phyloP scores from a whole-genome alignment of 2,329 filamentous ascomycete genomes.

The Fonsecaea monophora region DNA sequence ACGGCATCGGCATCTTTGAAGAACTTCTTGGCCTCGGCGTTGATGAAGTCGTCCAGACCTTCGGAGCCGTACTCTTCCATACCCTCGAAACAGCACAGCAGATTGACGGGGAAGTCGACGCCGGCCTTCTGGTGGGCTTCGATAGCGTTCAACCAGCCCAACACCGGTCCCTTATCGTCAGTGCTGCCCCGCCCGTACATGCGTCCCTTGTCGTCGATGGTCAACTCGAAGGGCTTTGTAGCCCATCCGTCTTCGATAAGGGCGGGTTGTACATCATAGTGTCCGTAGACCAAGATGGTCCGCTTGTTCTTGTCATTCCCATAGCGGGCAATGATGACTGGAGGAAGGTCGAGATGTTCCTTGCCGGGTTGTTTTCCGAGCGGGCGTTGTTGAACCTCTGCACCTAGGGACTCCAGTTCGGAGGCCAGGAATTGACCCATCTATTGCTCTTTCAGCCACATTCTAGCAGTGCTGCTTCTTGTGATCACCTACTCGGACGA shows the following conservation, averaged over 20 bases:
- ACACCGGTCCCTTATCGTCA: slow-evolving; percentile 95
- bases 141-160: slow-evolving; percentile 97
- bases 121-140: slow-evolving; percentile 96
- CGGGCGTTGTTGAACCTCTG: slow-evolving; percentile 81
- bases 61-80: slow-evolving; percentile 99
- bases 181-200: slow-evolving; percentile 97
- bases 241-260: slow-evolving; percentile 93
- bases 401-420: slow-evolving; percentile 83
- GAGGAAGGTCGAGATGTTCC: slow-evolving; percentile 88
- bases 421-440: slow-evolving; percentile 91
- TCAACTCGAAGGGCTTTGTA: slow-evolving; percentile 90
- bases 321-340: slow-evolving; percentile 90
- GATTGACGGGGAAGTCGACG: slow-evolving; percentile 93
- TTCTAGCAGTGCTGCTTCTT: not conserved
- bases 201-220: slow-evolving; percentile 84
- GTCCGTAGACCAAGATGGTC: slow-evolving; percentile 94
- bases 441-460: slow-evolving; percentile 44
- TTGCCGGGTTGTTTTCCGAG: slow-evolving; percentile 92
- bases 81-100: slow-evolving; percentile 99
- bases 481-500: slow-evolving; percentile 68
- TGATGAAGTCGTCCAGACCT: slow-evolving; percentile 92
- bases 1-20: slow-evolving; percentile 96
- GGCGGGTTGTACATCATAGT: slow-evolving; percentile 98
- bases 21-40: slow-evolving; percentile 87
- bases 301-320: slow-evolving; percentile 90